phyloP scores from a whole-genome alignment of 1,284 basidiomycete species.

The Fomitopsis schrenkii region DNA sequence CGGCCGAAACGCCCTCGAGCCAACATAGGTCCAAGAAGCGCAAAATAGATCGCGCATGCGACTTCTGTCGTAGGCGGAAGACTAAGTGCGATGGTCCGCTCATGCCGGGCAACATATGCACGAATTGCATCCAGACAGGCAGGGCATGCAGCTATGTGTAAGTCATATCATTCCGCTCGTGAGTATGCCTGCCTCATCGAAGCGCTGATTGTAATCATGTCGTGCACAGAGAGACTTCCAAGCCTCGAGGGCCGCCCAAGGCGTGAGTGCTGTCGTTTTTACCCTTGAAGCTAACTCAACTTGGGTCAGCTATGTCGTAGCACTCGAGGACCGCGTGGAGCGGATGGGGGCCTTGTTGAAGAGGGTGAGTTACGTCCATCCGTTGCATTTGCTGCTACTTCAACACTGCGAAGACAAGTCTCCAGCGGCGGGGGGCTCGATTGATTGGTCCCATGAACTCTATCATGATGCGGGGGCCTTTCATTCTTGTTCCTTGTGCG shows the following conservation, averaged over 20 bases:
- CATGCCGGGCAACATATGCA: constrained; percentile 58
- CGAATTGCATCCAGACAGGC: constrained; percentile 65
- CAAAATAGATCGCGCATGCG: constrained; percentile 68
- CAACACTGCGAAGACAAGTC: neutral
- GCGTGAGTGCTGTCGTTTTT: constrained; percentile 45
- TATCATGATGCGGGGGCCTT: too few species aligned
- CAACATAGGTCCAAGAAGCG: constrained; percentile 39
- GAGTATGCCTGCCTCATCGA: neutral
- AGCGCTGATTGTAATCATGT: constrained; percentile 5
- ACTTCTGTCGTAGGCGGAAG: constrained; percentile 63
- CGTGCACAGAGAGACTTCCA: constrained; percentile 62
- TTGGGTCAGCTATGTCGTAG: constrained; percentile 61
- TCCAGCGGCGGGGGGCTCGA: too few species aligned
- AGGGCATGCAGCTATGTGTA: constrained; percentile 74
- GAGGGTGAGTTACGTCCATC: constrained; percentile 42
- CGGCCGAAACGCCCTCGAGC: constrained; percentile 19
- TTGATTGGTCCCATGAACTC: too few species aligned
- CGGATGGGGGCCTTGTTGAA: constrained; percentile 66
- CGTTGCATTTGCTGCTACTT: neutral
- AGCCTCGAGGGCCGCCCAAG: constrained; percentile 81
- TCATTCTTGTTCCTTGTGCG: too few species aligned
- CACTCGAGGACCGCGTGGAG: constrained; percentile 73
- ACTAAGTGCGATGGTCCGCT: constrained; percentile 68
- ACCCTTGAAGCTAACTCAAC: constrained; percentile 3
- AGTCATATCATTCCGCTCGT: constrained; percentile 23